phyloP scores from a whole-genome alignment of 176 grass and related monocot genomes.

The Musa beccarii region DNA sequence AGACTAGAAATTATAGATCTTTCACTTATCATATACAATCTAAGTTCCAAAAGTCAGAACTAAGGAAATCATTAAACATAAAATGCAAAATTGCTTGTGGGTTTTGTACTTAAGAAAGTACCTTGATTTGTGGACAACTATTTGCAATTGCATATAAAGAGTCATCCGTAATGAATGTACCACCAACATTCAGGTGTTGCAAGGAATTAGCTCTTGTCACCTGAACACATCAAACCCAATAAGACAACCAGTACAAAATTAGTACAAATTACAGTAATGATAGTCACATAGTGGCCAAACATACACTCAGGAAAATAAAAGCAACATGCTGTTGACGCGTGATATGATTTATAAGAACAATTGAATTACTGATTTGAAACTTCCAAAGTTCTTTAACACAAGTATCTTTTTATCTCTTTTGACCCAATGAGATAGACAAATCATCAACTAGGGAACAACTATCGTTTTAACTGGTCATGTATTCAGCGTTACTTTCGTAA shows the following conservation, averaged over 20 bases:
- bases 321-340: not conserved
- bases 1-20: not conserved
- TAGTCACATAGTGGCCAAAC: no score
- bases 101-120: conserved; percentile 8
- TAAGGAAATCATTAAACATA: not conserved
- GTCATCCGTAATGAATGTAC: conserved; percentile 89
- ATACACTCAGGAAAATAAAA: not conserved
- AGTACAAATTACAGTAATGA: not conserved
- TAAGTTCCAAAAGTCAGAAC: not conserved
- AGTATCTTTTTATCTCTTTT: not conserved
- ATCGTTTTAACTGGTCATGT: no score
- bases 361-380: not conserved
- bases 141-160: conserved; percentile 68
- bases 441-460: no score
- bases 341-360: not conserved
- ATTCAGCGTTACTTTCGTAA: no score
- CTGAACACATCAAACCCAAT: conserved; percentile 24
- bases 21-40: not conserved
- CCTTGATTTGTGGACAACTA: conserved; percentile 57
- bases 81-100: not conserved
- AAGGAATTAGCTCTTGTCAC: conserved; percentile 77
- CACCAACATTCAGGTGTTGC: conserved; percentile 75
- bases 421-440: not conserved
- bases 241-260: not conserved
- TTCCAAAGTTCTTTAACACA: not conserved